These are phyloP conservation scores for Inonotus hispidus DNA, from an alignment of 1,284 basidiomycete species.

Conservation along the genomic window DNA sequence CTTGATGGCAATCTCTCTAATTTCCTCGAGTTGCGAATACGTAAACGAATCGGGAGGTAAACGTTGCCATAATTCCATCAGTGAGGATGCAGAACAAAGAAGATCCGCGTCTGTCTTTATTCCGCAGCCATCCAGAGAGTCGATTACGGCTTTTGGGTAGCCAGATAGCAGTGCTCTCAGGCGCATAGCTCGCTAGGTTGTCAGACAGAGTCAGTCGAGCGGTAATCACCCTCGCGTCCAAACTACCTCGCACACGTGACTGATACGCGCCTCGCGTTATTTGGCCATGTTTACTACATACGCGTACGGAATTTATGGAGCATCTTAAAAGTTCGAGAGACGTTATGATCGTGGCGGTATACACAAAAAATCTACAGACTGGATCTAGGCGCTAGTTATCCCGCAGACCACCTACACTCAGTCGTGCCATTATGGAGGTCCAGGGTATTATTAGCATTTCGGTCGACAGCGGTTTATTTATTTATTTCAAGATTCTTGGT, in stretches of 20 bases:
- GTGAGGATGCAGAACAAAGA: constrained; percentile 41
- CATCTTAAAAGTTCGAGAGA: background rate
- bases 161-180: constrained; percentile 11
- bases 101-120: constrained; percentile 56
- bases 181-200: constrained; percentile 5
- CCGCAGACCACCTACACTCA: no score
- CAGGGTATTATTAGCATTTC: no score
- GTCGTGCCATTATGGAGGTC: no score
- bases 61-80: constrained; percentile 40
- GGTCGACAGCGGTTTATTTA: no score
- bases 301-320: background rate
- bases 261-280: background rate
- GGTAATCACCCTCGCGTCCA: no score
- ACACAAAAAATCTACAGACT: no score
- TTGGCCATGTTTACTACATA: background rate
- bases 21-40: constrained; percentile 42
- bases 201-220: background rate
- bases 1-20: constrained; percentile 35
- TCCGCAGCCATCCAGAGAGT: constrained; percentile 34
- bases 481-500: no score
- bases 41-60: constrained; percentile 44
- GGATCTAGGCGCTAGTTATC: no score
- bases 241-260: background rate
- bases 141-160: constrained; percentile 20
- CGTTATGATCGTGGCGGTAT: no score